Evolutionary conservation across 2,329 filamentous ascomycete species (phyloP).

Genomic region (Acephala macrosclerotiorum): DNA sequence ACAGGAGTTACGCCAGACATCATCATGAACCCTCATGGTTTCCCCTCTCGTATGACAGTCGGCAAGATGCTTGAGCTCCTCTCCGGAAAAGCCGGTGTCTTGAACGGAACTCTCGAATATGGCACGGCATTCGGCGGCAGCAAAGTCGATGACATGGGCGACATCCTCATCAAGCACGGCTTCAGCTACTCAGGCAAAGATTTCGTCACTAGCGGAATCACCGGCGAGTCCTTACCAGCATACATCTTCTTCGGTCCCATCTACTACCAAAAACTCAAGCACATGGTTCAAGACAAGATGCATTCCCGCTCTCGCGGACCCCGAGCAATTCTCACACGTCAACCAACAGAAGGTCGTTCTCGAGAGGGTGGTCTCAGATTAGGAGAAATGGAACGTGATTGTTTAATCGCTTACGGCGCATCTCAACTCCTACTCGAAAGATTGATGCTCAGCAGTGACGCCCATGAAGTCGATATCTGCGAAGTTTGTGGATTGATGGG

Average conservation of each 20-base stretch:
- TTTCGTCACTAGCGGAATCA: conserved; percentile 93
- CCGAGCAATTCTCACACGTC: conserved; percentile 88
- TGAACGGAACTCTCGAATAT: conserved; percentile 86
- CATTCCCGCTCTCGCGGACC: conserved; percentile 92
- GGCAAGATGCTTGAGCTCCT: conserved; percentile 97
- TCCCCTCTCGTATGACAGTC: conserved; percentile 99
- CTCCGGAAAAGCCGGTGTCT: conserved; percentile 89
- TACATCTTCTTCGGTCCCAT: conserved; percentile 99
- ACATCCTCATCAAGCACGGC: conserved; percentile 83
- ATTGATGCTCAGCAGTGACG: conserved; percentile 93
- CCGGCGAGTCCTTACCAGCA: conserved; percentile 89
- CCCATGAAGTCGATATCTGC: conserved; percentile 90
- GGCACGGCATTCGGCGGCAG: conserved; percentile 86
- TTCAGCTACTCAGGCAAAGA: conserved; percentile 98
- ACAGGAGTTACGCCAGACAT: conserved; percentile 93
- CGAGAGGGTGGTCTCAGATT: conserved; percentile 90
- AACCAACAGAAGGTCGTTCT: conserved; percentile 95
- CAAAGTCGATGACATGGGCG: conserved; percentile 88
- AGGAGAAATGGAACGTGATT: conserved; percentile 99
- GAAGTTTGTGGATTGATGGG: conserved; percentile 95
- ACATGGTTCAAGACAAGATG: conserved; percentile 99
- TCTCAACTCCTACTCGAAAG: conserved; percentile 91
- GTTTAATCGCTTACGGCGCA: conserved; percentile 95
- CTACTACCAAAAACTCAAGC: conserved; percentile 99
- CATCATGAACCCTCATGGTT: conserved; percentile 99